Evolutionary conservation across 1,284 basidiomycete species (phyloP), one percentile per base, ranked within the genome.

Genomic region (Moniliophthora roreri): DNA sequence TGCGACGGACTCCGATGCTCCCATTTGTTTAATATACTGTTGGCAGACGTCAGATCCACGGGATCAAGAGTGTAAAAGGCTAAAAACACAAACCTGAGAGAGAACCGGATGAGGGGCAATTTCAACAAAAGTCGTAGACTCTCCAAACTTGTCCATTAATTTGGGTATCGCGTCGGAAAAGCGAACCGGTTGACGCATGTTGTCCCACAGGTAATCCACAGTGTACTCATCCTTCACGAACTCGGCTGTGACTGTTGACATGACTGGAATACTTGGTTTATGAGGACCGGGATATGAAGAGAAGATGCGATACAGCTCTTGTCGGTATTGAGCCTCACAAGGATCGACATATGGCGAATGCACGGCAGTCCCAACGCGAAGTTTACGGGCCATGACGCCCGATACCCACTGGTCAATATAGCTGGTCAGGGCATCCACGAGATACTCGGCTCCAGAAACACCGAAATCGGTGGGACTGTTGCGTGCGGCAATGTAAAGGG

Each of bases 101-200:
- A 49, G 39, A n/a, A 48, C 51, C 20, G 51, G 51, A 35, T 53
- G 51, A 15, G 51, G 41, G n/a, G 34, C 44, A 23, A 53, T 48
- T 40, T 53, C 51, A 13, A 53, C 13, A 34, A 53, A 53, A 39
- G 45, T 46, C 7, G 45, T 35, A 2, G 32, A 34, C 18, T 52
- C 41, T 6, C 28, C n/a, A 28, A 40, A 39, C 21, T 34, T 37
- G 10, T 36, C 32, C n/a, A 26, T 13, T 1, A 48, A 18, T 4
- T 34, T 37, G 4, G 20, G 18, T 6, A 47, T 28, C 20, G 44
- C 51, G 10, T 37, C 23, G n/a, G 23, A 37, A 24, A 53, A 53
- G 13, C 32, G 51, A 7, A 53, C 51, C 16, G 51, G 34, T 13
- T 40, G 34, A n/a, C 51, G 44, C 18, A 45, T 36, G 51, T 53